Evolutionary conservation across 2,329 filamentous ascomycete genomes (phyloP).

Genomic region (Pseudocercospora eumusae): DNA sequence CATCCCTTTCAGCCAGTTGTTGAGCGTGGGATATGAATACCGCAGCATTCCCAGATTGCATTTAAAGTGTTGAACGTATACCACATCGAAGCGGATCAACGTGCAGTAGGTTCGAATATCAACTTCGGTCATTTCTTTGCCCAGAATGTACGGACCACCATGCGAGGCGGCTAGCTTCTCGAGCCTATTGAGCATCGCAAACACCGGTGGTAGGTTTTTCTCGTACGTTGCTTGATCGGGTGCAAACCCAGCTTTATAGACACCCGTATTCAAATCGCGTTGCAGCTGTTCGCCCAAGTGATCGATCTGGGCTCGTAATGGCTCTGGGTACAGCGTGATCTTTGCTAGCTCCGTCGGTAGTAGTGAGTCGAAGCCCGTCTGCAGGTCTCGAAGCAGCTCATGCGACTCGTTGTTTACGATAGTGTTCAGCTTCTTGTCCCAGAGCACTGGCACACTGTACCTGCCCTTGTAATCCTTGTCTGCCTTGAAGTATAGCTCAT

Average conservation of each 20-base stretch:
- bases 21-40: slow-evolving; percentile 58
- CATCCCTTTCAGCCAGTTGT: slow-evolving; percentile 62
- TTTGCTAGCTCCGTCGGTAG: slow-evolving; percentile 46
- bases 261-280: slow-evolving; percentile 58
- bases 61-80: slow-evolving; percentile 69
- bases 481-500: slow-evolving; percentile 64
- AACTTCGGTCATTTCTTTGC: slow-evolving; percentile 58
- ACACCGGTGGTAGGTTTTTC: slow-evolving; percentile 56
- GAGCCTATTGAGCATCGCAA: slow-evolving; percentile 61
- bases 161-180: slow-evolving; percentile 52
- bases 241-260: slow-evolving; percentile 63
- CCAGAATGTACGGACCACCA: slow-evolving; percentile 59
- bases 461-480: slow-evolving; percentile 62
- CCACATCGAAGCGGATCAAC: slow-evolving; percentile 60
- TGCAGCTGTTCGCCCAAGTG: slow-evolving; percentile 57
- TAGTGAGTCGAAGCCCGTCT: slow-evolving; percentile 57
- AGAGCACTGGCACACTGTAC: slow-evolving; percentile 63
- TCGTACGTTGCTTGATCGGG: slow-evolving; percentile 58
- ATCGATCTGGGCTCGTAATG: slow-evolving; percentile 55
- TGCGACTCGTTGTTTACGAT: slow-evolving; percentile 64
- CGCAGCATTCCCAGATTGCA: slow-evolving; percentile 63
- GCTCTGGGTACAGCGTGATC: slow-evolving; percentile 56
- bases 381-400: slow-evolving; percentile 61
- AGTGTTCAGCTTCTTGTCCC: slow-evolving; percentile 59
- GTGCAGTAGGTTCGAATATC: slow-evolving; percentile 62